These are phyloP conservation scores for Prillingera fragicola DNA, from an alignment of 1,284 basidiomycete genomes.

Conservation along the genomic window DNA sequence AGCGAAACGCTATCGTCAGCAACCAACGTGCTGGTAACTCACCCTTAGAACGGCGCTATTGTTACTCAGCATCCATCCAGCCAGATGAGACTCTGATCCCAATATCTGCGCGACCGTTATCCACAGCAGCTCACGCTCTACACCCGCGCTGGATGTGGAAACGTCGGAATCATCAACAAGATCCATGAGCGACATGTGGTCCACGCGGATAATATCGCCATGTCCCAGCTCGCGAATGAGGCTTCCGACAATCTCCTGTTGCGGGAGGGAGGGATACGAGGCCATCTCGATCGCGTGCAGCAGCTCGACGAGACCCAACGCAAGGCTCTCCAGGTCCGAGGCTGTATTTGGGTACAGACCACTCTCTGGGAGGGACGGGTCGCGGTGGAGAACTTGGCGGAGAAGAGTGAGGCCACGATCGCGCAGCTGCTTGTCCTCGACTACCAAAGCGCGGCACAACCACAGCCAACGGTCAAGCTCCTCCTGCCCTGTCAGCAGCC, in stretches of 20 bases:
- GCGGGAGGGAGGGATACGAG: constrained; percentile 16
- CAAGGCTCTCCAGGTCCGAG: constrained; percentile 27
- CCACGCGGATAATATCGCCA: constrained; percentile 28
- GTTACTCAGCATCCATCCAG: constrained; percentile 26
- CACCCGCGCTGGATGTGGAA: constrained; percentile 10
- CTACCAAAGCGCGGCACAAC: constrained; percentile 34
- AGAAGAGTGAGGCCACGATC: constrained; percentile 33
- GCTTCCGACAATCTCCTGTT: constrained; percentile 18
- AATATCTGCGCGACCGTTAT: constrained; percentile 24
- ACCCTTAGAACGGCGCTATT: constrained; percentile 22
- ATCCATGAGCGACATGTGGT: constrained; percentile 17
- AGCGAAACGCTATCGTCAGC: constrained; percentile 23
- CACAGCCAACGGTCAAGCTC: constrained; percentile 41
- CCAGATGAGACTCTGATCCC: constrained; percentile 13
- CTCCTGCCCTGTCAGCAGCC: constrained; percentile 13
- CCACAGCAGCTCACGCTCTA: constrained; percentile 40
- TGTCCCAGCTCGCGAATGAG: constrained; percentile 25
- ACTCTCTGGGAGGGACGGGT: constrained; percentile 24
- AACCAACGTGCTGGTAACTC: background rate
- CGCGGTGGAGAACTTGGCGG: constrained; percentile 26
- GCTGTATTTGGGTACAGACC: constrained; percentile 24
- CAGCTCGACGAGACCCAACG: constrained; percentile 26
- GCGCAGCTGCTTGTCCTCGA: constrained; percentile 31
- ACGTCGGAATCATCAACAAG: constrained; percentile 14
- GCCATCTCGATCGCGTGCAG: constrained; percentile 28